Base-by-base conservation (phyloP, 2,329 filamentous ascomycete species). In the Neurospora crassa region DNA sequence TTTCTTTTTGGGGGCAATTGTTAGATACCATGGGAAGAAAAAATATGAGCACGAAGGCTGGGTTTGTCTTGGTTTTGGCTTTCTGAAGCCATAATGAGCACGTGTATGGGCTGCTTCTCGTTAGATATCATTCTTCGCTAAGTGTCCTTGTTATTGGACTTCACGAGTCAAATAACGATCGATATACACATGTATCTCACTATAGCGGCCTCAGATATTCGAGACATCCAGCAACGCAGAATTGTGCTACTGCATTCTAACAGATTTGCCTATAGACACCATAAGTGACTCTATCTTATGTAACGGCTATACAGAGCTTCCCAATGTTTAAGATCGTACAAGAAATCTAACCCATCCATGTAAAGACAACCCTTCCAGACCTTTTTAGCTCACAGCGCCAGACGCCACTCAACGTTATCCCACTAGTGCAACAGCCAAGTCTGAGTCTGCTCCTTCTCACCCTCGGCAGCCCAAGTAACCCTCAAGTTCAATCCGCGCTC, bases 401-500 rank as follows among this genome's bases (percentile, higher is more conserved):
- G 29, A 63, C 53, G 53, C 53, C 53, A 63, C 29, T 63, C 53
- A 34, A 63, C 29, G 53, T 63, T 63, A 37, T 63, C 53, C 14
- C 7, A 68, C 72, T 81, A 86, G 73, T 83, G 83, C 74, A 87
- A 77, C 70, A 82, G 80, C 86, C 87, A 90, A 3, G 81, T 82
- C 78, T 88, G 86, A 67, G 79, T 78, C 68, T 78, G 75, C 72
- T 80, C 82, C 72, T 82, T 80, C 20, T 78, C 77, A 1, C 81
- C 82, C 67, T 82, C 81, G 43, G 79, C 79, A 10, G 84, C 82
- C 91, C 92, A 94, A 34, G 85, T 82, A 53, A 91, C 82, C 69
- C 85, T 84, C 72, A 95, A 87, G 70, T 88, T 85, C 75, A 94
- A 78, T 2, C 89, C 89, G 67, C 92, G 86, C n/a, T 88, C 89